A percentile compares a stretch with the other conserved stretches of the same genome.
These are phyloP conservation scores for Eutrema yunnanense DNA, from an alignment of 345 rosid species.

Conservation along the genomic window DNA sequence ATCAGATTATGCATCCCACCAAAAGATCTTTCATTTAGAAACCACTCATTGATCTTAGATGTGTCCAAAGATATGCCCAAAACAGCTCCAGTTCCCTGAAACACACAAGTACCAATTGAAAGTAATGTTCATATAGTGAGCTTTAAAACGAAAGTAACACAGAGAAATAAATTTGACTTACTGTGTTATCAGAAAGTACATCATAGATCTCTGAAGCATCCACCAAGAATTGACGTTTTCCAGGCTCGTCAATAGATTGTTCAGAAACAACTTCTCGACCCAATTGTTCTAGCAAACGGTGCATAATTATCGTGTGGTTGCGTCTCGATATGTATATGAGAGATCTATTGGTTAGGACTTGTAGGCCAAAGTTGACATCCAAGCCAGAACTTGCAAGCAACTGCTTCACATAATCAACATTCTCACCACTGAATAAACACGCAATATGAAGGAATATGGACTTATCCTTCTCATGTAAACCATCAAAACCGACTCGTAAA, in stretches of 20 bases:
- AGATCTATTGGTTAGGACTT: conserved; percentile 18
- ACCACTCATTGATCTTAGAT: background rate
- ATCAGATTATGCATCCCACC: conserved; percentile 23
- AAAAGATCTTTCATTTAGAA: background rate
- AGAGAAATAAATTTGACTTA: background rate
- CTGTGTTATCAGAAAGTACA: conserved; percentile 20
- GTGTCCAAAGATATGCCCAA: conserved; percentile 20
- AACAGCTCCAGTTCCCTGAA: conserved; percentile 25
- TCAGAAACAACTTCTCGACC: conserved; percentile 19
- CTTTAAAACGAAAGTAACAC: background rate
- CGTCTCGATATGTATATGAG: conserved; percentile 5
- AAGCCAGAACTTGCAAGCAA: conserved; percentile 6
- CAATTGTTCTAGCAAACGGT: conserved; percentile 29
- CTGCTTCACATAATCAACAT: background rate
- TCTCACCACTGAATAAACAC: conserved; percentile 23
- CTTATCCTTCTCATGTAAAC: conserved; percentile 18
- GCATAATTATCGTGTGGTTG: conserved; percentile 4
- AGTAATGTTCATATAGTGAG: background rate
- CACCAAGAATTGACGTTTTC: conserved; percentile 23
- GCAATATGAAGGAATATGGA: conserved; percentile 35
- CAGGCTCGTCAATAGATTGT: conserved; percentile 14
- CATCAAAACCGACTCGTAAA: conserved; percentile 26
- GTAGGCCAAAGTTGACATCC: conserved; percentile 1
- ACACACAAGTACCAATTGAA: background rate
- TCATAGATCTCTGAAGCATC: conserved; percentile 18